Evolutionary conservation across 2,329 filamentous ascomycete genomes (phyloP).

Genomic region (Thermothelomyces thermophilus): DNA sequence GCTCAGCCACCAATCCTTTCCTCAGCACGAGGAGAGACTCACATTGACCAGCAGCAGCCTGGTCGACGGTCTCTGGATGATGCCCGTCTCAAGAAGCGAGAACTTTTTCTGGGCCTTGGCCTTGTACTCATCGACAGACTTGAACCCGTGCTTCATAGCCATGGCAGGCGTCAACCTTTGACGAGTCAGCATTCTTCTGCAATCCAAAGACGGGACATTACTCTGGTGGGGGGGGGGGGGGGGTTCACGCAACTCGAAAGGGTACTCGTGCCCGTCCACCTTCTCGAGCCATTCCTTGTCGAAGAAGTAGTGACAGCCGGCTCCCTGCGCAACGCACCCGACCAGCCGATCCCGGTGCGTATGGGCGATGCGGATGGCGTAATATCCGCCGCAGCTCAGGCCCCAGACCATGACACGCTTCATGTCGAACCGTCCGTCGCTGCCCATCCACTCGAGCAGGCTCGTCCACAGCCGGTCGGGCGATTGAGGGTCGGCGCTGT

Average conservation of each 20-base stretch:
- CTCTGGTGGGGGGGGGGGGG: background rate
- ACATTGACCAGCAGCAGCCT: conserved; percentile 57
- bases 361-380: conserved; percentile 60
- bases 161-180: conserved; percentile 46
- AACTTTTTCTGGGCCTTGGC: conserved; percentile 52
- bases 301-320: conserved; percentile 57
- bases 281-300: conserved; percentile 52
- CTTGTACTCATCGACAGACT: conserved; percentile 48
- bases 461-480: conserved; percentile 58
- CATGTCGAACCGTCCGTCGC: conserved; percentile 49
- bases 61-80: conserved; percentile 49
- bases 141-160: conserved; percentile 57
- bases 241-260: conserved; percentile 41
- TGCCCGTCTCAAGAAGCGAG: conserved; percentile 53
- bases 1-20: background rate
- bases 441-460: conserved; percentile 52
- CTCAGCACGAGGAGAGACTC: conserved; percentile 23
- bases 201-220: too few relatives aligned
- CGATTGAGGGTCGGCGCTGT: conserved; percentile 51
- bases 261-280: conserved; percentile 61
- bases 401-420: conserved; percentile 55
- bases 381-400: conserved; percentile 60
- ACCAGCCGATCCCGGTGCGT: conserved; percentile 51
- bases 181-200: background rate
- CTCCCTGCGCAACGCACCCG: conserved; percentile 56